A percentile compares a stretch with the other conserved stretches of the same genome.
These are phyloP conservation scores for Rhynchospora pubera DNA, from an alignment of 176 grass and related monocot species.

Conservation along the genomic window DNA sequence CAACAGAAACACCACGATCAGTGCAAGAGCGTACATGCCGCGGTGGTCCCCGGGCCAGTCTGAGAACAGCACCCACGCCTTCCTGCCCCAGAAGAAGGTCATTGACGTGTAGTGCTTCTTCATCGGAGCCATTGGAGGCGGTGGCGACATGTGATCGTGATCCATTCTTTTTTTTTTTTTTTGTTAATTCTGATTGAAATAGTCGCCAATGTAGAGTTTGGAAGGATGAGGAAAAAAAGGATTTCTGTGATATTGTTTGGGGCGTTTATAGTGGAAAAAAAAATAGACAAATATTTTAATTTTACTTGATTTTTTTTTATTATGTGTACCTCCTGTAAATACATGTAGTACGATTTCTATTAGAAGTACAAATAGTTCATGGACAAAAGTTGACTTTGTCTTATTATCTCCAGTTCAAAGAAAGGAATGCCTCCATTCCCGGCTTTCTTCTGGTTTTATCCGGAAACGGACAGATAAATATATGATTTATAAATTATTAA, in stretches of 20 bases:
- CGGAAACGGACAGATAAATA: no score
- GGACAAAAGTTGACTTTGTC: background rate
- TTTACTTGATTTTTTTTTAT: background rate
- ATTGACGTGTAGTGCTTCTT: conserved; percentile 25
- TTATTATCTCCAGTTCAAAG: background rate
- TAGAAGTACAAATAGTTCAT: background rate
- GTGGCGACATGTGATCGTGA: background rate
- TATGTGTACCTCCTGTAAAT: background rate
- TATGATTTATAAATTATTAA: no score
- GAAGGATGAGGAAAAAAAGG: background rate
- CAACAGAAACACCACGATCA: conserved; percentile 1
- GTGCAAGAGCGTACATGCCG: conserved; percentile 12
- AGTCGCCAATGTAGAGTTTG: background rate
- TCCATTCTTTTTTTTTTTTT: background rate
- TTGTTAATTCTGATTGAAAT: background rate
- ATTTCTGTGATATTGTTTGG: background rate
- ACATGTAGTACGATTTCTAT: background rate
- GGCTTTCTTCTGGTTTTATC: no score
- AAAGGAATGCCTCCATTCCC: background rate
- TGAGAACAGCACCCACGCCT: conserved; percentile 17
- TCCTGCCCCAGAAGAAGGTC: conserved; percentile 22
- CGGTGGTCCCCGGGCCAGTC: background rate
- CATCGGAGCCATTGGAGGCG: conserved; percentile 1
- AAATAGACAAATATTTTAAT: background rate
- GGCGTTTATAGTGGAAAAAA: background rate